Conservation (phyloP, 768 basidiomycete species). For the Russula griseocarnosa region DNA sequence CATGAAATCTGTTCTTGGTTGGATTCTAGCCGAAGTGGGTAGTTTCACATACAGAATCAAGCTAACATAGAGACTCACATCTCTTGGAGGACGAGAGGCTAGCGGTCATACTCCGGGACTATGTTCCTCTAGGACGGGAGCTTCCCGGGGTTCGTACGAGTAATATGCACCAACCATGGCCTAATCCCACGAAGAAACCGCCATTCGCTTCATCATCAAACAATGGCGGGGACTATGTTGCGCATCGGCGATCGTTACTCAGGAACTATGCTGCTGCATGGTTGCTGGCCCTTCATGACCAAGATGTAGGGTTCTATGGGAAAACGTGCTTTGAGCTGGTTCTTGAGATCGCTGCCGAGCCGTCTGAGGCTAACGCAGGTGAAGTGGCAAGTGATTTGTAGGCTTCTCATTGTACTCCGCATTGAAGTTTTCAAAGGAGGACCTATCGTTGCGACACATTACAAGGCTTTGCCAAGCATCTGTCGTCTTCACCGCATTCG, state of each 20-base stretch:
- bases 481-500: conserved; percentile 54
- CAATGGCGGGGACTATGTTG: conserved; percentile 70
- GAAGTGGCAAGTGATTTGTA: conserved; percentile 13
- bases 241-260: conserved; percentile 51
- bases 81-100: conserved; percentile 57
- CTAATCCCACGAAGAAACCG: conserved; percentile 37
- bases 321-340: conserved; percentile 52
- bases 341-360: conserved; percentile 43
- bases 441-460: conserved; percentile 43
- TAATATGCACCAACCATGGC: conserved; percentile 52
- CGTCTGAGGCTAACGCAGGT: not conserved
- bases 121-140: conserved; percentile 50
- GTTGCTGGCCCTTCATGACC: conserved; percentile 65
- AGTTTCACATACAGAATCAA: not conserved
- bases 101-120: conserved; percentile 62
- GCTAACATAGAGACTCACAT: not conserved
- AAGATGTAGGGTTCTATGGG: conserved; percentile 52
- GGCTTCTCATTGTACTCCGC: not conserved
- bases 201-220: conserved; percentile 41
- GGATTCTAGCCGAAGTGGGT: conserved; percentile 71
- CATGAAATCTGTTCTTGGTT: conserved; percentile 52
- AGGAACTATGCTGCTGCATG: conserved; percentile 58
- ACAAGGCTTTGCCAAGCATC: conserved; percentile 51
- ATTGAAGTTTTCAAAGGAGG: conserved; percentile 6
- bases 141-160: conserved; percentile 62